Conservation (phyloP, 768 basidiomycete genomes). For the Macrocybe gigantea region DNA sequence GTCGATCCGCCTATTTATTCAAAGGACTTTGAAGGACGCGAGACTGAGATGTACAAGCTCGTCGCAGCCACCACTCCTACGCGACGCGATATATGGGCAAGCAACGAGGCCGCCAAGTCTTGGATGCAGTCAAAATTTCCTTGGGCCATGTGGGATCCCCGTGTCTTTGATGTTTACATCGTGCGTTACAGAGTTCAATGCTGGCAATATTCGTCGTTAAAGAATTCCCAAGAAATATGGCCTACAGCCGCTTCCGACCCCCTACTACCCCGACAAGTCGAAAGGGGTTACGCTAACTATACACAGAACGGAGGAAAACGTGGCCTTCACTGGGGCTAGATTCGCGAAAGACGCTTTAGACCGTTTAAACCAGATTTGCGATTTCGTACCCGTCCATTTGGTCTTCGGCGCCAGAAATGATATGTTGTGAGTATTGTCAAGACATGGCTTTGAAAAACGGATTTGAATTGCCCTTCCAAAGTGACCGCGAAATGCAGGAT, state of each 20-base stretch:
- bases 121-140: conserved; percentile 19
- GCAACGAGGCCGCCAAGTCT: conserved; percentile 16
- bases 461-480: conserved; percentile 1
- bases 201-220: background rate
- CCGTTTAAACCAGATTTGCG: background rate
- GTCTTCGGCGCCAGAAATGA: conserved; percentile 13
- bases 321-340: conserved; percentile 7
- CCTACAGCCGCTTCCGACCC: conserved; percentile 6
- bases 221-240: conserved; percentile 10
- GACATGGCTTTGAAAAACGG: background rate
- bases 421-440: conserved; percentile 10
- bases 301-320: conserved; percentile 11
- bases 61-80: conserved; percentile 14
- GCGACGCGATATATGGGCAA: conserved; percentile 21
- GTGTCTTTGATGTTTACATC: conserved; percentile 18
- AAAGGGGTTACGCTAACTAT: conserved; percentile 11
- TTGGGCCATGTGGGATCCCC: conserved; percentile 24
- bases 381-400: conserved; percentile 11
- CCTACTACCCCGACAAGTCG: conserved; percentile 11
- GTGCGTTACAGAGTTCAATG: conserved; percentile 10
- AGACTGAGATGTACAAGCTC: conserved; percentile 7
- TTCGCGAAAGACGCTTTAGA: no score
- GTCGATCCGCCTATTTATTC: conserved; percentile 16
- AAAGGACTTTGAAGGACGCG: conserved; percentile 12
- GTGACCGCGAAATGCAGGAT: conserved; percentile 20